Base-by-base conservation (phyloP, 2,329 filamentous ascomycete species). In the Monilinia vaccinii-corymbosi region DNA sequence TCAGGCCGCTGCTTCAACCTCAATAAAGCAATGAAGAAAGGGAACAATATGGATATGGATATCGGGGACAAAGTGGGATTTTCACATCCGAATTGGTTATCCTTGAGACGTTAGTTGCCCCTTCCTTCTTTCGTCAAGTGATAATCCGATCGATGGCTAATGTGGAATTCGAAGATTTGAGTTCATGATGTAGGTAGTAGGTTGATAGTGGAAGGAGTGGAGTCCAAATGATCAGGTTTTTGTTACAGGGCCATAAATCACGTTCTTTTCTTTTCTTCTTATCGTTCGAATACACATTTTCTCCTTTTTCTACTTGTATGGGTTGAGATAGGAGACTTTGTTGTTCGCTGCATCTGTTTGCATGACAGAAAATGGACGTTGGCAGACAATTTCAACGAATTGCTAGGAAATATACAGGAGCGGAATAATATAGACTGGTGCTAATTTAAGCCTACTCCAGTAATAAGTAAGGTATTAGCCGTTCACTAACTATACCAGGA, bases 121-220 rank as follows among this genome's bases (percentile, higher is more conserved):
- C 48, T 59, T 59, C 48, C 28, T 18, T 18, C 38, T 53, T 59
- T 59, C 34, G 38, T 53, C 55, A 42, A 60, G 40, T 46, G 45
- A 57, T 64, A 63, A 60, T 48, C 63, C 62, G 38, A 51, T 45
- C 56, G 47, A 23, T 47, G 46, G 32, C 21, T 13, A 32, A n/a
- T 52, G 36, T 34, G 56, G 46, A 36, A 40, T 40, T 62, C 61
- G 62, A 61, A 65, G 60, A 65, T 63, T 63, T 64, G 61, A 64
- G 62, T 60, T 50, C 25, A 11, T 51, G 25, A 28, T 23, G 28
- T 32, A 8, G 18, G 25, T 28, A 9, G 28, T 13, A 25, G 25
- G 14, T 52, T 42, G 38, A 52, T 34, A 44, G 25, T 44, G 16
- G 46, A 51, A 42, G 18, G 13, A 28, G 32, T 50, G 34, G 46